These are phyloP conservation scores for Abortiporus biennis DNA, from an alignment of 1,284 basidiomycete species.

Conservation along the genomic window DNA sequence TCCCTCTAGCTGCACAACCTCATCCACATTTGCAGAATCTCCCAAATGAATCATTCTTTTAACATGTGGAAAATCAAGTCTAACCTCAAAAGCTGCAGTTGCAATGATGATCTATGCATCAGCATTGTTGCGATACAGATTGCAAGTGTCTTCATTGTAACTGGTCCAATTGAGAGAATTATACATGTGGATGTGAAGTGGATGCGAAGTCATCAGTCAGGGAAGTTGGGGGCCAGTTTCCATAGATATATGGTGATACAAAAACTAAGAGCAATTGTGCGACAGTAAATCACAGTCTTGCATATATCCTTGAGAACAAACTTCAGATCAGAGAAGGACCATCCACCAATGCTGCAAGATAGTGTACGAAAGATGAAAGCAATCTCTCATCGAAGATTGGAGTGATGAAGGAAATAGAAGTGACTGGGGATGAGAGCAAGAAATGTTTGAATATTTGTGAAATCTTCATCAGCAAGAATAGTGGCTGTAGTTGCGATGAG, in stretches of 20 bases:
- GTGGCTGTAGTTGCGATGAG: slow-evolving; percentile 10
- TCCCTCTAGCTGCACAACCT: slow-evolving; percentile 6
- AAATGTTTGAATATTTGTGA: slow-evolving; percentile 8
- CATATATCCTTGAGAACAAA: slow-evolving; percentile 7
- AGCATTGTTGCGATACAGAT: slow-evolving; percentile 8
- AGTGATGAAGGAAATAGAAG: slow-evolving; percentile 12
- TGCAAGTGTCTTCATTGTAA: slow-evolving; percentile 11
- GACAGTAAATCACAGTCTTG: slow-evolving; percentile 9
- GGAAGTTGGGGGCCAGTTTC: not conserved
- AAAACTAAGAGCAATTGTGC: slow-evolving; percentile 12
- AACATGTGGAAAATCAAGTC: slow-evolving; percentile 13
- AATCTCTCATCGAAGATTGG: slow-evolving; percentile 13
- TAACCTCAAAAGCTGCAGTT: slow-evolving; percentile 13
- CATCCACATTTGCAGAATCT: slow-evolving; percentile 2
- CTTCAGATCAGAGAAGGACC: slow-evolving; percentile 11
- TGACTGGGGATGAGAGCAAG: slow-evolving; percentile 9
- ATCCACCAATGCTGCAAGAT: not conserved
- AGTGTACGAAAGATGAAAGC: slow-evolving; percentile 9
- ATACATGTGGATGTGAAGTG: slow-evolving; percentile 12
- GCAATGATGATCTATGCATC: slow-evolving; percentile 11
- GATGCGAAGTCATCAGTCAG: not conserved
- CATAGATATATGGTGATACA: slow-evolving; percentile 11
- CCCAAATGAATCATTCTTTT: slow-evolving; percentile 6
- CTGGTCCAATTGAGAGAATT: slow-evolving; percentile 11
- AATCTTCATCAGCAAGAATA: slow-evolving; percentile 9